These are phyloP conservation scores for Aureobasidium sp. DNA, from an alignment of 2,329 filamentous ascomycete species.

Conservation along the genomic window DNA sequence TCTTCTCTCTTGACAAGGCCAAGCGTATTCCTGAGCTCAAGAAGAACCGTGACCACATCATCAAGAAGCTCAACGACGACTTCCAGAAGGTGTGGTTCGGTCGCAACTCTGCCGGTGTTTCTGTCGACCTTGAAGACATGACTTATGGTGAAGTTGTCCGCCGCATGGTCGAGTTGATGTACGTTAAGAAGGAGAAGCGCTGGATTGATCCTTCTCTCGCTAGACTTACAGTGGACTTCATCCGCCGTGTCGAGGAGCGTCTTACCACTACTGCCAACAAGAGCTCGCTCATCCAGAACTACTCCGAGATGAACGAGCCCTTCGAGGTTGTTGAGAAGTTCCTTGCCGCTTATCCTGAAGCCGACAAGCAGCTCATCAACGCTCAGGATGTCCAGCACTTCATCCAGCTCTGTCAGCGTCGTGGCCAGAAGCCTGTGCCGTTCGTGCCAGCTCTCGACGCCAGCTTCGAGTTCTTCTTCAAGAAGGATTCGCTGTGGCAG, in stretches of 20 bases:
- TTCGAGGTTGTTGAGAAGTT: conserved; percentile 72
- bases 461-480: conserved; percentile 99
- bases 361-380: conserved; percentile 86
- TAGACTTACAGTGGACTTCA: conserved; percentile 85
- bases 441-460: conserved; percentile 95
- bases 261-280: conserved; percentile 68
- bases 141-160: conserved; percentile 83
- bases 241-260: conserved; percentile 92
- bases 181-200: conserved; percentile 78
- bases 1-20: conserved; percentile 91
- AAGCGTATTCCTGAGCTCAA: conserved; percentile 82
- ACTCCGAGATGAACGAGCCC: conserved; percentile 76
- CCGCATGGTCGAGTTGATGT: conserved; percentile 82
- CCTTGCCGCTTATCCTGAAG: conserved; percentile 74
- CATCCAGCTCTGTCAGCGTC: conserved; percentile 81
- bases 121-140: conserved; percentile 90
- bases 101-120: conserved; percentile 68
- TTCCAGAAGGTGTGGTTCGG: conserved; percentile 98
- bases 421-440: conserved; percentile 89
- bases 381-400: conserved; percentile 98
- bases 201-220: conserved; percentile 86
- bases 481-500: conserved; percentile 99
- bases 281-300: conserved; percentile 80
- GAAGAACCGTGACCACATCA: conserved; percentile 84
- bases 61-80: conserved; percentile 90